Base-by-base conservation (phyloP, 2,329 filamentous ascomycete species). In the Coniochaeta ligniaria region DNA sequence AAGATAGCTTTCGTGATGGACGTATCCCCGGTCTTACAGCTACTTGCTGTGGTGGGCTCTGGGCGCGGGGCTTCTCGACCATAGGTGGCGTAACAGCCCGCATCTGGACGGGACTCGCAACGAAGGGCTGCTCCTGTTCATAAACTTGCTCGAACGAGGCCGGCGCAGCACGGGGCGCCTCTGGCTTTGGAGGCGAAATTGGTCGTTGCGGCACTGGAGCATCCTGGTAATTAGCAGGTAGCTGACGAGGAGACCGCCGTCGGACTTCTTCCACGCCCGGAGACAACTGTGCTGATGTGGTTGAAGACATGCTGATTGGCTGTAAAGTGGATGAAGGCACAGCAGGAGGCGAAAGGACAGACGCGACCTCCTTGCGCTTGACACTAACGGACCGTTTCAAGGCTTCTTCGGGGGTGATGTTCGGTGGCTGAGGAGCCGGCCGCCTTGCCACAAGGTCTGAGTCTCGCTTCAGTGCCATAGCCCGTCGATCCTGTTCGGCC, bases 241-340 rank as follows among this genome's bases (percentile, higher is more conserved):
- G 47, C 6, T 28, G 26, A 55, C 78, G 72, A 17, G 83, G 82
- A 1, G 83, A 85, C 54, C 83, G 74, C 64, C 80, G 76, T 12
- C 82, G 76, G 31, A 84, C 65, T 50, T 78, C 78, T 7, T 83
- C 81, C 4, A 72, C 68, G 2, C 75, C 77, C 0, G 82, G 82
- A 4, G 83, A 85, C 7, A 81, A 68, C 66, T 83, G 77, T 8
- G 77, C 74, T 1, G 78, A 80, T 12, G 78, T 80, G 4, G 77
- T 78, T 14, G 70, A 72, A 1, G 75, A 78, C 57, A 72, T 57
- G 38, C 50, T 71, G 2, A 69, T 35, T 68, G 72, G 58, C 60
- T 67, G 22, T 65, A 65, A 61, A 63, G 65, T 60, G 35, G 59
- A 63, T 52, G 64, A 61, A 69, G 61, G 61, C 28, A 47, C 60